Conservation (phyloP, 2,329 filamentous ascomycete species). For the Cladorrhinum sp. region DNA sequence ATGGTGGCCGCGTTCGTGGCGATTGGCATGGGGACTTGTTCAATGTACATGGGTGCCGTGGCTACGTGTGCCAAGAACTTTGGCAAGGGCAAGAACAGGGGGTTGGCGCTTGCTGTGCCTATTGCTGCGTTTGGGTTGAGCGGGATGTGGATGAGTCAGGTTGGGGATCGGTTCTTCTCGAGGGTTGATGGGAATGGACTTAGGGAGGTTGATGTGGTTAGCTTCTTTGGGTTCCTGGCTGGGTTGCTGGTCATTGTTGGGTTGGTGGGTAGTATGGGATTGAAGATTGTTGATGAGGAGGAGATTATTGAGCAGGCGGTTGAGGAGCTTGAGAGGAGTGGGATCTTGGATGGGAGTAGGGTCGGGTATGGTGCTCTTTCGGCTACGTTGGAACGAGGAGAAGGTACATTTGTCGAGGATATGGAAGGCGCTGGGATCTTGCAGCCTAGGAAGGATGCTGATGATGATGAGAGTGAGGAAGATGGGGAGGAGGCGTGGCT, state of each 20-base stretch:
- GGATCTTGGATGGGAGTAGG: conserved; percentile 71
- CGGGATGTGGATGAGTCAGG: conserved; percentile 92
- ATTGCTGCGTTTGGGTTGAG: conserved; percentile 92
- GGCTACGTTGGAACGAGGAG: conserved; percentile 31
- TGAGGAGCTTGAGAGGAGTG: conserved; percentile 86
- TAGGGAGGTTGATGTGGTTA: conserved; percentile 70
- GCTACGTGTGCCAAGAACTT: conserved; percentile 99
- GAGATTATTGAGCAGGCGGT: conserved; percentile 87
- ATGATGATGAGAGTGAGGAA: conserved; percentile 22
- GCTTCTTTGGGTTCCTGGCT: conserved; percentile 83
- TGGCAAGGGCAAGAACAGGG: conserved; percentile 80
- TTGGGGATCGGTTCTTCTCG: conserved; percentile 73
- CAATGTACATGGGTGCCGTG: conserved; percentile 87
- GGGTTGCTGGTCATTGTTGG: conserved; percentile 69
- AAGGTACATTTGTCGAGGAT: conserved; percentile 36
- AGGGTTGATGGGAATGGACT: conserved; percentile 57
- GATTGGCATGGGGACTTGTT: conserved; percentile 79
- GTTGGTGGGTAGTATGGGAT: conserved; percentile 66
- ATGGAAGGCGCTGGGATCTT: conserved; percentile 43
- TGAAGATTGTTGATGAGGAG: conserved; percentile 79
- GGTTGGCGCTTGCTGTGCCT: conserved; percentile 82
- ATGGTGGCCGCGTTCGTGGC: conserved; percentile 85
- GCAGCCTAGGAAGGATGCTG: conserved; percentile 36
- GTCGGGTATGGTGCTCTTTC: conserved; percentile 64
- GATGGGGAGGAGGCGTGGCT: conserved; percentile 52